These are phyloP conservation scores for Puccinellia tenuiflora DNA, from an alignment of 176 grass and related monocot species.

Conservation along the genomic window DNA sequence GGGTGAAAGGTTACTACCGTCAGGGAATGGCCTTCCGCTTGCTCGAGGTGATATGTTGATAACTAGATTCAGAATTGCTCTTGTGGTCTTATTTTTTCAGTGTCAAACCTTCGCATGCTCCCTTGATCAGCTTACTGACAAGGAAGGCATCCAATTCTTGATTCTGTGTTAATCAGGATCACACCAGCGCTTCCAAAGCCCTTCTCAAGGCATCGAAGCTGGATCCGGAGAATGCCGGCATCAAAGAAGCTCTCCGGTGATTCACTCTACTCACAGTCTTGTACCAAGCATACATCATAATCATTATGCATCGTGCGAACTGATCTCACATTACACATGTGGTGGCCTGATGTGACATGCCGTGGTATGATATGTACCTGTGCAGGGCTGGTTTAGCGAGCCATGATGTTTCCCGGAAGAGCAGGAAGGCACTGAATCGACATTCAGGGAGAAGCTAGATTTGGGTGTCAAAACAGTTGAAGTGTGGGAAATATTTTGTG, in stretches of 20 bases:
- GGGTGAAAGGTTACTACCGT: conserved; percentile 21
- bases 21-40: conserved; percentile 14
- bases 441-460: too few relatives aligned
- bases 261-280: background rate
- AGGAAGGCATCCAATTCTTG: too few relatives aligned
- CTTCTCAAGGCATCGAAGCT: background rate
- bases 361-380: background rate
- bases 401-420: background rate
- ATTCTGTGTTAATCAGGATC: background rate
- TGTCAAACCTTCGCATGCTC: too few relatives aligned
- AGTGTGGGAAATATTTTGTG: background rate
- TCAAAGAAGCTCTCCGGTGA: background rate
- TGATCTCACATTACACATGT: background rate
- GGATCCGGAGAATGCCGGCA: background rate
- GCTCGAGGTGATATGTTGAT: background rate
- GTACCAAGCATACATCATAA: too few relatives aligned
- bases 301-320: background rate
- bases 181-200: background rate
- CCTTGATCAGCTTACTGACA: too few relatives aligned
- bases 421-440: too few relatives aligned
- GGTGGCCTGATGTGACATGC: background rate
- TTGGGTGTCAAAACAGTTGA: background rate
- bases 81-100: too few relatives aligned
- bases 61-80: background rate
- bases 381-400: background rate